These are phyloP conservation scores for Firmiana major DNA, from an alignment of 345 rosid species.

Conservation along the genomic window DNA sequence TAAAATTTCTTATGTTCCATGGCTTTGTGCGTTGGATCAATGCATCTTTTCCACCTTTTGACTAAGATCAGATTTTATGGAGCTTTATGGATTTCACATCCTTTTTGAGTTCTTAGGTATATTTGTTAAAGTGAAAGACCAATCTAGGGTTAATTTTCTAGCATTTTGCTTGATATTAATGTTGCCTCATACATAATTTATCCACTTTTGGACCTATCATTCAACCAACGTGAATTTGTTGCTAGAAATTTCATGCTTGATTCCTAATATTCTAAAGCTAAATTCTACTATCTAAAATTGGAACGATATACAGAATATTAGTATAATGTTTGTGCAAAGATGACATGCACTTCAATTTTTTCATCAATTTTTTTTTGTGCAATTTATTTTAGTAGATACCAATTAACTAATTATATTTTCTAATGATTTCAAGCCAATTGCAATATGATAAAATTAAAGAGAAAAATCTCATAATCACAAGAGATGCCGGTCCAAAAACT, in stretches of 20 bases:
- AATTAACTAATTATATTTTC: not conserved
- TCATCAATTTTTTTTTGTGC: not conserved
- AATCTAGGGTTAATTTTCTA: not conserved
- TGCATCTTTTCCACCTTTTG: conserved; percentile 6
- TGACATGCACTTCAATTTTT: not conserved
- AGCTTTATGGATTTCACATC: not conserved
- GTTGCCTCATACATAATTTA: too few relatives aligned
- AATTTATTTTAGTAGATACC: not conserved
- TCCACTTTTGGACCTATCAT: not conserved
- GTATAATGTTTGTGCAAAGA: not conserved
- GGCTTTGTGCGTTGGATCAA: conserved; percentile 7
- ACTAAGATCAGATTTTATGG: not conserved
- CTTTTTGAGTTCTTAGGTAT: not conserved
- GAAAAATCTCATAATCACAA: not conserved
- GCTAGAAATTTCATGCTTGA: not conserved
- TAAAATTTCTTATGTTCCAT: not conserved
- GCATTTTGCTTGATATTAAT: not conserved
- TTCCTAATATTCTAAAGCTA: not conserved
- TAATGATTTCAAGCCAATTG: not conserved
- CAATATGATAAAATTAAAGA: not conserved
- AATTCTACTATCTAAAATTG: not conserved
- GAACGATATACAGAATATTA: not conserved
- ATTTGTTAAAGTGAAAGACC: not conserved
- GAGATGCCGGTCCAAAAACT: not conserved
- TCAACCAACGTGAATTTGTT: not conserved